Base-by-base conservation (phyloP, 371 early-diverging fungal species). In the Mortierella sp. region DNA sequence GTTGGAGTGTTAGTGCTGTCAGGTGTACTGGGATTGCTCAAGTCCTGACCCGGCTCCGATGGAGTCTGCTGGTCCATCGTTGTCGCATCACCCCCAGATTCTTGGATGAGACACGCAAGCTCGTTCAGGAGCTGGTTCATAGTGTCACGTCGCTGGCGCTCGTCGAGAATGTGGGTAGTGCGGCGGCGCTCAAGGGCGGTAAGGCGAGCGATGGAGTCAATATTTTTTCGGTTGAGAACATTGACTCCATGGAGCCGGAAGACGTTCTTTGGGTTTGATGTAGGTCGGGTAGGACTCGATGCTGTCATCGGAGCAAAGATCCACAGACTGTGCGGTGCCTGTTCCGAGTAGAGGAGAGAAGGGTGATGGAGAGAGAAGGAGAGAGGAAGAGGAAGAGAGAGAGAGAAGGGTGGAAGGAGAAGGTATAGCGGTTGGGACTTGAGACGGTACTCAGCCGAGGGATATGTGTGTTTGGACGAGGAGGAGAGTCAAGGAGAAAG, bases 91-190 rank as follows among this genome's bases (percentile, higher is more conserved):
- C 64, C 43, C 1, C 70, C 62, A 7, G 79, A 79, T 56, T 73
- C 79, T 4, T 64, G 79, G 29, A 79, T 67, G 7, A 79, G 69
- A 30, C 58, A 66, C 21, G 79, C 60, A 9, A 79, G 73, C 29
- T 79, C 79, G 4, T 69, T 59, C 46, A 79, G 50, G 52, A 79
- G 79, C 52, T 79, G 79, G 61, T 79, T 79, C 79, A 79, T 79
- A 18, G 79, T 79, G 43, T 79, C 79, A 30, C 79, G 79, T 14
- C 79, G 51, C 47, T 79, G 79, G 7, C 79, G 79, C 43, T 79
- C 79, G 57, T 79, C 79, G 15, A 79, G 66, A 28, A 79, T 79
- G 23, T 79, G 79, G 0, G 73, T 73, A 6, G 79, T 62, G n/a
- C 79, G 69, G 28, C 79, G 79, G 26, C 68, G 46, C 46, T 79